These are phyloP conservation scores for Glycine soja DNA, from an alignment of 306 rosid species.

Conservation along the genomic window DNA sequence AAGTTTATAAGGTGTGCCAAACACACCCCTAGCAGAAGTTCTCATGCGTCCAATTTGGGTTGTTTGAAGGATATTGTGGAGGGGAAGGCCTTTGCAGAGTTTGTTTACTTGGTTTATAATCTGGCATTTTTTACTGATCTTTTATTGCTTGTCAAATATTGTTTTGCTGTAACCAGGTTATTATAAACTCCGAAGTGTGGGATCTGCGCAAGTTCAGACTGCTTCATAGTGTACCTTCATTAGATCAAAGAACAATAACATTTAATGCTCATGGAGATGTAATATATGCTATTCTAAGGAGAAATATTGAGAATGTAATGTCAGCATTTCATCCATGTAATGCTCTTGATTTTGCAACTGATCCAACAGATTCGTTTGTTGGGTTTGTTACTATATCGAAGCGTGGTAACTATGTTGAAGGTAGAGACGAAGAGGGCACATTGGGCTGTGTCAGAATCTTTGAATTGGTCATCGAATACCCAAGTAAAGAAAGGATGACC, in stretches of 20 bases:
- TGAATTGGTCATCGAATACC: conserved; percentile 83
- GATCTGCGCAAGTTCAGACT: conserved; percentile 93
- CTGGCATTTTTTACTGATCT: too few relatives aligned
- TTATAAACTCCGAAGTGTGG: conserved; percentile 98
- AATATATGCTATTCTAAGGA: conserved; percentile 86
- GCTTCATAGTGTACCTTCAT: conserved; percentile 88
- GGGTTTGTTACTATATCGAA: conserved; percentile 90
- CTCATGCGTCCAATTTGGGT: background rate
- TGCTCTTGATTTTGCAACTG: conserved; percentile 91
- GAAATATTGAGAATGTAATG: conserved; percentile 91
- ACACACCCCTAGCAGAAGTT: background rate
- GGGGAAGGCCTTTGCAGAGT: background rate
- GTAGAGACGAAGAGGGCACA: too few relatives aligned
- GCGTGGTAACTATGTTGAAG: conserved; percentile 48
- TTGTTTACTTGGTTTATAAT: background rate
- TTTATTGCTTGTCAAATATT: background rate
- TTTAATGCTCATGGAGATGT: conserved; percentile 53
- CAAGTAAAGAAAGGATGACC: too few relatives aligned
- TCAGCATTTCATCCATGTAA: conserved; percentile 86
- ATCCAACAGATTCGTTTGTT: conserved; percentile 89
- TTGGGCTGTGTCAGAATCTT: conserved; percentile 66
- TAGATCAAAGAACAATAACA: conserved; percentile 87
- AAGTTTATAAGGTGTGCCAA: background rate
- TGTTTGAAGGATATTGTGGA: background rate
- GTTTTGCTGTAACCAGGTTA: conserved; percentile 60